These are phyloP conservation scores for Cicer cuneatum DNA, from an alignment of 306 rosid species.

Conservation along the genomic window DNA sequence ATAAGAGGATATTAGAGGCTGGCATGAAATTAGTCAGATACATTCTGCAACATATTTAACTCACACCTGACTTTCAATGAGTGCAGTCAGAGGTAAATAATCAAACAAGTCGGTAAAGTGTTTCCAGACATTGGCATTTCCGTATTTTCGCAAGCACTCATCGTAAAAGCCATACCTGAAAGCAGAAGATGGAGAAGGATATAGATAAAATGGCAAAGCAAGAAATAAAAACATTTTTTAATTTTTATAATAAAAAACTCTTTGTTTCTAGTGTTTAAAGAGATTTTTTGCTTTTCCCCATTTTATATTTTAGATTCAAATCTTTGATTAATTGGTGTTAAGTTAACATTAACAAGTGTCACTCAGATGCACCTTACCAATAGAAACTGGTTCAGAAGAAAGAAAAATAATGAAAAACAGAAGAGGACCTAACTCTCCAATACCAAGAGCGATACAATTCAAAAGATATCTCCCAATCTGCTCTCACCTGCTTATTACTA, in stretches of 20 bases:
- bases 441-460: not conserved
- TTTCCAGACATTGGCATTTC: constrained; percentile 99
- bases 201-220: constrained; percentile 33
- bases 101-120: constrained; percentile 89
- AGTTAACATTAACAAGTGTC: not conserved
- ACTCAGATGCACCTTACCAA: constrained; percentile 10
- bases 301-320: constrained; percentile 11
- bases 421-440: not conserved
- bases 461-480: not conserved
- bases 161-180: constrained; percentile 98
- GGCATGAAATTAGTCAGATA: constrained; percentile 37
- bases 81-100: constrained; percentile 96
- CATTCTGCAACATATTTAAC: constrained; percentile 35
- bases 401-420: not conserved
- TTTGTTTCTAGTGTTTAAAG: not conserved
- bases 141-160: constrained; percentile 97
- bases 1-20: constrained; percentile 43
- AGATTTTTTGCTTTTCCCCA: not conserved
- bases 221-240: constrained; percentile 3
- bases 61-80: constrained; percentile 97
- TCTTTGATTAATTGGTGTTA: not conserved
- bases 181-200: constrained; percentile 38
- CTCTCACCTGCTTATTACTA: not conserved
- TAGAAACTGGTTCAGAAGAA: not conserved
- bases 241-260: not conserved